phyloP scores from a whole-genome alignment of 2,329 filamentous ascomycete species.

The Aspergillus melleus region DNA sequence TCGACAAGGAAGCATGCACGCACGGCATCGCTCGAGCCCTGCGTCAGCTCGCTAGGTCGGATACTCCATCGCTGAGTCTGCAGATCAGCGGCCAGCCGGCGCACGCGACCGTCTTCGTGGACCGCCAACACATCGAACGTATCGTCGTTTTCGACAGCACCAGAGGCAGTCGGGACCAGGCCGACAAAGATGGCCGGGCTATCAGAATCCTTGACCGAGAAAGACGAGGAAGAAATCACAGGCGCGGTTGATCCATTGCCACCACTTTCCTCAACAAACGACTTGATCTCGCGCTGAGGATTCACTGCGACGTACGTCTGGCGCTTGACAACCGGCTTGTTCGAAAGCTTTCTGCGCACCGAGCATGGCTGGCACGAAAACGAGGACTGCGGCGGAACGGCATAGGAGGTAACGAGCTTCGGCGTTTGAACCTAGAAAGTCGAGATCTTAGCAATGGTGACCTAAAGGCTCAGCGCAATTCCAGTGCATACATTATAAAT shows the following conservation, averaged over 20 bases:
- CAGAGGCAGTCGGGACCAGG: constrained; percentile 32
- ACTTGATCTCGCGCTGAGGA: constrained; percentile 53
- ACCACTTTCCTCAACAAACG: constrained; percentile 53
- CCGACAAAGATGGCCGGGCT: constrained; percentile 42
- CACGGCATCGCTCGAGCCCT: constrained; percentile 30
- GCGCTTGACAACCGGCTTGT: constrained; percentile 47
- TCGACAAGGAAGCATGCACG: constrained; percentile 40
- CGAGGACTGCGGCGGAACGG: constrained; percentile 59
- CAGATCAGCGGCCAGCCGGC: constrained; percentile 42
- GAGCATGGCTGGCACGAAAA: constrained; percentile 61
- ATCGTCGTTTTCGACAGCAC: constrained; percentile 27
- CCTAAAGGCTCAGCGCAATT: not conserved
- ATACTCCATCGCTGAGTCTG: constrained; percentile 42
- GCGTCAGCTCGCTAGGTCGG: constrained; percentile 34
- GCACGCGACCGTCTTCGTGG: constrained; percentile 45
- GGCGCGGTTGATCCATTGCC: constrained; percentile 32
- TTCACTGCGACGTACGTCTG: constrained; percentile 58
- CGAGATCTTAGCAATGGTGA: not conserved
- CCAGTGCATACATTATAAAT: constrained; percentile 59
- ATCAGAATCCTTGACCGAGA: constrained; percentile 36
- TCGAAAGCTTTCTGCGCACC: constrained; percentile 52
- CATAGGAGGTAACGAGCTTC: constrained; percentile 60
- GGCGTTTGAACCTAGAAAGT: constrained; percentile 57
- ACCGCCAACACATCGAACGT: constrained; percentile 43
- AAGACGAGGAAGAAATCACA: constrained; percentile 41